Conservation (phyloP, 306 rosid species). For the Lathyrus tuberosus region DNA sequence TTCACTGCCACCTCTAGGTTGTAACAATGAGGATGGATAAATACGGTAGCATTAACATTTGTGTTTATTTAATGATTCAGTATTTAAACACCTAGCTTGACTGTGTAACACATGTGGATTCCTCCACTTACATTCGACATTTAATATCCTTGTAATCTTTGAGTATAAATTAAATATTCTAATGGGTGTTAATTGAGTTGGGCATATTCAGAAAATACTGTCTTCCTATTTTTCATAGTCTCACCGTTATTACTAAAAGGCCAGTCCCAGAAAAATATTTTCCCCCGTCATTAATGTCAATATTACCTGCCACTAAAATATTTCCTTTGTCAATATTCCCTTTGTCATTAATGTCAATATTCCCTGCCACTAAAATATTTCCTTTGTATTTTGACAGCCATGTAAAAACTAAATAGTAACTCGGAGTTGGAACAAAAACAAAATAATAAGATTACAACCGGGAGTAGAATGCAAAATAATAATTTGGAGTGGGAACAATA, state of each 20-base stretch:
- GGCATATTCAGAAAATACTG: background rate
- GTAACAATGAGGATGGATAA: too few species aligned
- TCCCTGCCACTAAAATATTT: background rate
- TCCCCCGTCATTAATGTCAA: background rate
- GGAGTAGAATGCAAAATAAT: background rate
- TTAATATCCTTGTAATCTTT: constrained; percentile 14
- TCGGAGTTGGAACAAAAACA: background rate
- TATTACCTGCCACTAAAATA: too few species aligned
- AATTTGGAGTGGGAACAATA: background rate
- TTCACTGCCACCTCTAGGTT: too few species aligned
- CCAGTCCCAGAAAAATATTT: background rate
- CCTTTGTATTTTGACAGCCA: background rate
- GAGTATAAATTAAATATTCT: background rate
- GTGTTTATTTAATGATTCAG: background rate
- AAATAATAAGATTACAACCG: background rate
- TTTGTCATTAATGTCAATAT: background rate
- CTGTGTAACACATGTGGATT: background rate
- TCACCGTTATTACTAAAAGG: background rate
- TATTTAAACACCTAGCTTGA: background rate
- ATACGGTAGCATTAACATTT: background rate
- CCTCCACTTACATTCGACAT: background rate
- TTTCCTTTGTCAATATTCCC: background rate
- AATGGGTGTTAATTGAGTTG: background rate
- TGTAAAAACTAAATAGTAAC: background rate
- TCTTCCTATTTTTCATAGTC: background rate